Evolutionary conservation across 2,329 filamentous ascomycete genomes (phyloP).

Genomic region (Fusarium miscanthi): DNA sequence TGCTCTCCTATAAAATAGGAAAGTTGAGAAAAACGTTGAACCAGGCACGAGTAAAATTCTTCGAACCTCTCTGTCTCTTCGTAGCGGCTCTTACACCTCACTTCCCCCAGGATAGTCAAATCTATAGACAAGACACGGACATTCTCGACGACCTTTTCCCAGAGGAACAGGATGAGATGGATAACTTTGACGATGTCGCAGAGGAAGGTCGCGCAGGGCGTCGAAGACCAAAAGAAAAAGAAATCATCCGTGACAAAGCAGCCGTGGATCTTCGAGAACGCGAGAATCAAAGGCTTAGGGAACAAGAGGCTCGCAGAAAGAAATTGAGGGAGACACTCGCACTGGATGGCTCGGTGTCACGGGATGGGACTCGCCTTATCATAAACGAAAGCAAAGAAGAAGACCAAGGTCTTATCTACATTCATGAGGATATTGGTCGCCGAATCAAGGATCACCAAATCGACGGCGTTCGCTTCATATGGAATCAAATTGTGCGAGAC

Average conservation of each 20-base stretch:
- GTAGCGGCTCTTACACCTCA: constrained; percentile 39
- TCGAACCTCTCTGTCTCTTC: constrained; percentile 44
- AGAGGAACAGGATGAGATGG: constrained; percentile 8
- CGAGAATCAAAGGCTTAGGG: constrained; percentile 63
- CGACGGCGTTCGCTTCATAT: constrained; percentile 85
- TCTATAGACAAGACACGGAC: constrained; percentile 43
- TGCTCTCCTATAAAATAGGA: constrained; percentile 28
- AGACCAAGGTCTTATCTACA: constrained; percentile 69
- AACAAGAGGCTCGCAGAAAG: constrained; percentile 64
- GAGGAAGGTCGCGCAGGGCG: constrained; percentile 33
- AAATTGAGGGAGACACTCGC: constrained; percentile 60
- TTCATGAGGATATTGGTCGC: constrained; percentile 71
- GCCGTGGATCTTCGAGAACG: constrained; percentile 65
- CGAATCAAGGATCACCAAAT: constrained; percentile 84
- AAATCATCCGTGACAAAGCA: constrained; percentile 52
- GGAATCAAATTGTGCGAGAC: constrained; percentile 80
- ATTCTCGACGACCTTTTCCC: constrained; percentile 33
- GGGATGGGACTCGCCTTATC: constrained; percentile 64
- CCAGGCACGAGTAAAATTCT: constrained; percentile 19
- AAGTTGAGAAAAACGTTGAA: constrained; percentile 35
- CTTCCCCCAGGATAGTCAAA: constrained; percentile 51
- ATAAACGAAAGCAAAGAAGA: constrained; percentile 75
- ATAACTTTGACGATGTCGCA: constrained; percentile 16
- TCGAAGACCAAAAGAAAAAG: constrained; percentile 48
- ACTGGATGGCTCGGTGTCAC: constrained; percentile 55